Evolutionary conservation across 73 alveolate genomes (phyloP).

Genomic region (Stentor roeselii): DNA sequence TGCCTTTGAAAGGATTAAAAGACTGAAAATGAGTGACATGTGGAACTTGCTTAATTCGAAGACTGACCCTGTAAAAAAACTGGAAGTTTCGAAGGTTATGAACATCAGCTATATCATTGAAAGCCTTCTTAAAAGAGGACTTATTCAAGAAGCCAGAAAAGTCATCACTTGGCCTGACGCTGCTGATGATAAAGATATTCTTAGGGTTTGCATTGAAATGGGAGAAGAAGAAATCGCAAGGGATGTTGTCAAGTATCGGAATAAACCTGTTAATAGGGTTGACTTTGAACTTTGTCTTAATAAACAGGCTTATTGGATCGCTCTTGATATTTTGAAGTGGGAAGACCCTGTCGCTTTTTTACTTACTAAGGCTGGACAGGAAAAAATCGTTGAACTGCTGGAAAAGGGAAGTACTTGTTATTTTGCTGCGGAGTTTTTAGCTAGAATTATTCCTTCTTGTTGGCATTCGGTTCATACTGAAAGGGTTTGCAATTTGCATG

Average conservation of each 20-base stretch:
- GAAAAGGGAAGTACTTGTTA: background rate
- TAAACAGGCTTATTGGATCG: background rate
- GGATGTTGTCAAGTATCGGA: background rate
- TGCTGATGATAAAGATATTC: conserved; percentile 8
- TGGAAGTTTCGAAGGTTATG: background rate
- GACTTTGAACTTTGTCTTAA: conserved; percentile 7
- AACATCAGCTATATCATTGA: background rate
- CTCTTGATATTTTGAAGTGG: conserved; percentile 25
- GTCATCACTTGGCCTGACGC: conserved; percentile 31
- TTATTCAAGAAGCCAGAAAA: background rate
- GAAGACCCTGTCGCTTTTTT: background rate
- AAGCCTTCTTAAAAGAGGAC: background rate
- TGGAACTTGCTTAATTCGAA: background rate
- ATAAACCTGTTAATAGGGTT: background rate
- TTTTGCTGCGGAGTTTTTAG: conserved; percentile 4
- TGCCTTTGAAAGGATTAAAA: background rate
- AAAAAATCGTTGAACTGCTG: background rate
- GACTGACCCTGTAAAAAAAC: background rate
- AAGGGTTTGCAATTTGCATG: background rate
- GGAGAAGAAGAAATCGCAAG: conserved; percentile 6
- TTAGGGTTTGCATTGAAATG: background rate
- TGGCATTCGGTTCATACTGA: background rate
- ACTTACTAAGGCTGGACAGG: background rate
- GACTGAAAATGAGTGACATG: background rate
- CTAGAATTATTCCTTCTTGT: background rate